Conservation (phyloP, 805 yeast genomes). For the Cyberlindnera saturnus region DNA sequence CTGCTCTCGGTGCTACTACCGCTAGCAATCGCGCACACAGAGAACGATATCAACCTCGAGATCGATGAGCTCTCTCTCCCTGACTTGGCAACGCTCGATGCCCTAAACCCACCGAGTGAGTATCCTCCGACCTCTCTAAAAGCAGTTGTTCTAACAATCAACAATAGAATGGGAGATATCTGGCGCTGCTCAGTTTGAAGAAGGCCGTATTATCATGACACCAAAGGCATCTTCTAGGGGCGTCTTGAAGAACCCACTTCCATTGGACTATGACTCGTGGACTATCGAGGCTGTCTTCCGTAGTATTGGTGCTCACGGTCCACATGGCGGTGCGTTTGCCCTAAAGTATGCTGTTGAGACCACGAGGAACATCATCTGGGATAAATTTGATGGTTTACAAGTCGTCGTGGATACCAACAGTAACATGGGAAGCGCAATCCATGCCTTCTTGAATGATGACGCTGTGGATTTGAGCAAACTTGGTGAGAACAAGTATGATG, state of each 20-base stretch:
- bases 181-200: constrained; percentile 36
- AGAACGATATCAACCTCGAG: constrained; percentile 18
- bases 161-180: constrained; percentile 32
- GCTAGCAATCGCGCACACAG: constrained; percentile 14
- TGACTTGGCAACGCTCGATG: constrained; percentile 29
- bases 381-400: constrained; percentile 60
- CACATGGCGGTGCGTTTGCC: constrained; percentile 50
- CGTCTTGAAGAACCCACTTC: constrained; percentile 38
- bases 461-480: constrained; percentile 27
- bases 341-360: constrained; percentile 26
- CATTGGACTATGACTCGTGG: constrained; percentile 33
- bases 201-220: constrained; percentile 50
- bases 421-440: constrained; percentile 42
- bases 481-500: constrained; percentile 22
- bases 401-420: constrained; percentile 49
- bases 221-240: constrained; percentile 37
- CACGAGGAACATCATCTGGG: constrained; percentile 39
- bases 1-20: background rate
- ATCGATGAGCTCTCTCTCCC: constrained; percentile 32
- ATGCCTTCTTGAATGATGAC: constrained; percentile 59
- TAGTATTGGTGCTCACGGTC: constrained; percentile 46
- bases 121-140: background rate
- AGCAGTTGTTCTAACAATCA: constrained; percentile 3
- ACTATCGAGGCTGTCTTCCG: constrained; percentile 60
- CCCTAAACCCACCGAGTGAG: constrained; percentile 17